Evolutionary conservation across 441 rosid genomes (phyloP).

Genomic region (Flueggea neowawraea): DNA sequence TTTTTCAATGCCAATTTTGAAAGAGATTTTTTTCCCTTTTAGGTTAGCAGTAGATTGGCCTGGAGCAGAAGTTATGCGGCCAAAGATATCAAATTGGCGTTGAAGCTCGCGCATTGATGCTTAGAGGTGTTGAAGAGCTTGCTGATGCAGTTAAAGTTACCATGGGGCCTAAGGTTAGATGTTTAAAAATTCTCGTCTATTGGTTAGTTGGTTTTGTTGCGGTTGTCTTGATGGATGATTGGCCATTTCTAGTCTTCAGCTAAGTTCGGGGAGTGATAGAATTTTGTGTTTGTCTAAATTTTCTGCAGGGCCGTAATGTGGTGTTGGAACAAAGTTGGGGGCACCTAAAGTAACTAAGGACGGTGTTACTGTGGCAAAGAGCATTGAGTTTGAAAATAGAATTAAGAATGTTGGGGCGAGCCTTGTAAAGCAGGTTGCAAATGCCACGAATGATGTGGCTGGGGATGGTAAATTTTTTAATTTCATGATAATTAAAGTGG

Average conservation of each 20-base stretch:
- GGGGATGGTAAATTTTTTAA: background rate
- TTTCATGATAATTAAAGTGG: no score
- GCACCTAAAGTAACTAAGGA: slow-evolving; percentile 84
- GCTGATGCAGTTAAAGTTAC: slow-evolving; percentile 78
- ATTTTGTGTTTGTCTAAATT: background rate
- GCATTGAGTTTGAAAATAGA: no score
- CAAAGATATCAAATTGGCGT: slow-evolving; percentile 71
- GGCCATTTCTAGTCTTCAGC: no score
- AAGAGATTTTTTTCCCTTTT: no score
- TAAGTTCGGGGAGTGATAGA: no score
- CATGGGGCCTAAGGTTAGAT: slow-evolving; percentile 74
- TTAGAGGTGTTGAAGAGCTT: slow-evolving; percentile 79
- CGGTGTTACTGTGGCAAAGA: slow-evolving; percentile 65
- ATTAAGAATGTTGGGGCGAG: no score
- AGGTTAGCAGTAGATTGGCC: slow-evolving; percentile 56
- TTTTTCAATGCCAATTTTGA: no score
- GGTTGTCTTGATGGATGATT: no score
- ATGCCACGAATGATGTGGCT: no score
- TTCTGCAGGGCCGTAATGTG: slow-evolving; percentile 61
- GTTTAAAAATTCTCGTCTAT: no score
- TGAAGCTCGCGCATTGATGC: slow-evolving; percentile 80
- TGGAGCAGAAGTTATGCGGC: slow-evolving; percentile 67
- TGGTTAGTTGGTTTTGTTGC: no score
- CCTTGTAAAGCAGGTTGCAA: no score
- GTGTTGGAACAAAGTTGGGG: slow-evolving; percentile 73